Conservation (phyloP, 768 basidiomycete genomes). For the Auriscalpium orientale region DNA sequence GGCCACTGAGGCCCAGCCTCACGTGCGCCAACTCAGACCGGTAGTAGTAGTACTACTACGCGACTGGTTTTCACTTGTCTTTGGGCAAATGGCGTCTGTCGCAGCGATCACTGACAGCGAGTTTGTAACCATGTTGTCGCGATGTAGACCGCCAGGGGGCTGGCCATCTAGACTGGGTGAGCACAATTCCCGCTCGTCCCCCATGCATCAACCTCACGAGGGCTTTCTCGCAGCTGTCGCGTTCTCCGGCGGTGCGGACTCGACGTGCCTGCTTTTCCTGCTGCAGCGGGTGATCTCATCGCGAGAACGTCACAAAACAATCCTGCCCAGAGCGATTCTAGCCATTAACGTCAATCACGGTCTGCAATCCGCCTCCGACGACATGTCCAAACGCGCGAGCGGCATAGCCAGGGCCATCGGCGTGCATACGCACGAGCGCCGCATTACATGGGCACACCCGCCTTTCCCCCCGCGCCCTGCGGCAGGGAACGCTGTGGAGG, state of each 20-base stretch:
- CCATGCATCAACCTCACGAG: neutral
- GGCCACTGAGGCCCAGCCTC: too few relatives aligned
- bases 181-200: slow-evolving; percentile 2
- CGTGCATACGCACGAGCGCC: slow-evolving; percentile 37
- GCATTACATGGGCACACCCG: slow-evolving; percentile 49
- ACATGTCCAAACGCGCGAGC: slow-evolving; percentile 47
- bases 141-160: slow-evolving; percentile 40
- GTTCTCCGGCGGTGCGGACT: slow-evolving; percentile 80
- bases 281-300: slow-evolving; percentile 28
- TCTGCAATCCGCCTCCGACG: slow-evolving; percentile 49
- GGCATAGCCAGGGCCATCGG: slow-evolving; percentile 34
- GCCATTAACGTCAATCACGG: slow-evolving; percentile 66
- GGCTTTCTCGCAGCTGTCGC: slow-evolving; percentile 48
- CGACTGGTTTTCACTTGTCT: too few relatives aligned
- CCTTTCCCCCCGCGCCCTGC: slow-evolving; percentile 45
- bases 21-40: too few relatives aligned
- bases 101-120: slow-evolving; percentile 26
- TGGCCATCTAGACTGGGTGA: slow-evolving; percentile 44
- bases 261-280: slow-evolving; percentile 69
- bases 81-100: neutral
- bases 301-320: slow-evolving; percentile 3
- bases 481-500: slow-evolving; percentile 39
- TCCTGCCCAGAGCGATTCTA: slow-evolving; percentile 26
- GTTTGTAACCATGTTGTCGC: slow-evolving; percentile 39
- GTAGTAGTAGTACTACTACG: too few relatives aligned